Conservation (phyloP, 2,329 filamentous ascomycete genomes). For the Neonectria ditissima region DNA sequence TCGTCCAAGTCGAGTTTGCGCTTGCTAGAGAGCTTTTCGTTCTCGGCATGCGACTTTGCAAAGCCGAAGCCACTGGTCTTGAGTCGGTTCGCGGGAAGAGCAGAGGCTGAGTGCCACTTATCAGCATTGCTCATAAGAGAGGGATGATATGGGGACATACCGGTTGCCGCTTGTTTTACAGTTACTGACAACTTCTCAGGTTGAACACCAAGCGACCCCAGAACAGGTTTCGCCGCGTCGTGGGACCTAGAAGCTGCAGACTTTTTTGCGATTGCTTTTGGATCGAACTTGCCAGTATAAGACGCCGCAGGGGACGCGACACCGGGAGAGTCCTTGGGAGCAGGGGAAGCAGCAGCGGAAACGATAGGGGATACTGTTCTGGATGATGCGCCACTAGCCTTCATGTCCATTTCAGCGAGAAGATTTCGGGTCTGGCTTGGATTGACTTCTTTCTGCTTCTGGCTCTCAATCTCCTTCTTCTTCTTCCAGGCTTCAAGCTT, state of each 20-base stretch:
- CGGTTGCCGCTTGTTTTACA: conserved; percentile 50
- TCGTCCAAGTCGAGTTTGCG: conserved; percentile 88
- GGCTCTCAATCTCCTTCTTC: conserved; percentile 82
- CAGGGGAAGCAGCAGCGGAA: conserved; percentile 63
- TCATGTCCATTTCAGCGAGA: conserved; percentile 79
- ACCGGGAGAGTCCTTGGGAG: conserved; percentile 56
- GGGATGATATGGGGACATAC: conserved; percentile 46
- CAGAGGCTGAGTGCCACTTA: conserved; percentile 55
- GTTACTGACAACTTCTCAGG: conserved; percentile 50
- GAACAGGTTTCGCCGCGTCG: conserved; percentile 60
- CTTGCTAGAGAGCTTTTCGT: conserved; percentile 75
- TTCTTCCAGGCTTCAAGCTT: conserved; percentile 94
- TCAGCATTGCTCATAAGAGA: conserved; percentile 38
- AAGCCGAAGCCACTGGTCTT: conserved; percentile 90
- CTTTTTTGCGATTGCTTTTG: conserved; percentile 87
- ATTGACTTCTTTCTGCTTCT: conserved; percentile 76
- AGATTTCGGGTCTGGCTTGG: conserved; percentile 74
- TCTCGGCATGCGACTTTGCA: conserved; percentile 73
- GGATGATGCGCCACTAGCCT: conserved; percentile 62
- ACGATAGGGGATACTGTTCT: conserved; percentile 63
- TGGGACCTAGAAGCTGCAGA: conserved; percentile 70
- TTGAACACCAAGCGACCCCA: conserved; percentile 61
- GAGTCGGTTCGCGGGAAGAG: conserved; percentile 74
- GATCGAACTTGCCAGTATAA: conserved; percentile 85
- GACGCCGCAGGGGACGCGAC: conserved; percentile 65